Base-by-base conservation (phyloP, 805 yeast genomes). In the Candida glaebosa region DNA sequence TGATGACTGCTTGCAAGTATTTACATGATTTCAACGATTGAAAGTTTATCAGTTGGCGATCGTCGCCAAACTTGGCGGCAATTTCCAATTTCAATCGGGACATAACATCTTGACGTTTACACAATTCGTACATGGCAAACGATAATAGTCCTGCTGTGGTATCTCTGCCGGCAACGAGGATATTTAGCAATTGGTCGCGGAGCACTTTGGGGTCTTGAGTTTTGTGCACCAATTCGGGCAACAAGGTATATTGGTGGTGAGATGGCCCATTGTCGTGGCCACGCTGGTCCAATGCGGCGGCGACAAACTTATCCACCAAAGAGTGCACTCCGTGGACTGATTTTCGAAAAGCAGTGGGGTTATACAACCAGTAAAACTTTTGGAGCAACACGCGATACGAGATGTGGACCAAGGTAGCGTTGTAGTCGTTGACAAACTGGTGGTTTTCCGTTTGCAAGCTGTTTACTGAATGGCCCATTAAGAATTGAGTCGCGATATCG, bases 401-500 rank as follows among this genome's bases (percentile, higher is more conserved):
- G 41, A 66, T 54, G 36, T 50, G 52, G 15, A 46, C 44, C 46
- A 67, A 72, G 10, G 70, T 51, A 19, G 37, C 39, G 43, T 66
- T 65, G 45, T 67, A 69, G 14, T 69, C 60, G 3, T 53, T 57
- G 22, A 65, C 61, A 44, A 69, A 69, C 7, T 46, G 53, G n/a
- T 41, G 43, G 40, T 63, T 67, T 20, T 49, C 58, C 41, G 63
- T 69, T 30, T 53, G 46, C 47, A 69, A 63, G 18, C 61, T 51
- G 31, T 57, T 58, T 7, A 61, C 64, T 10, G 69, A 60, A 47
- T 62, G 69, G 25, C 72, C 73, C 47, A 69, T 68, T 43, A 69
- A 60, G 45, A 69, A 61, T 32, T 67, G 71, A 5, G 73, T 66
- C 16, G 72, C 64, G 17, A 71, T 56, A 47, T 67, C 73, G 25